Base-by-base conservation (phyloP, 2,329 filamentous ascomycete species). In the Alternaria panax region DNA sequence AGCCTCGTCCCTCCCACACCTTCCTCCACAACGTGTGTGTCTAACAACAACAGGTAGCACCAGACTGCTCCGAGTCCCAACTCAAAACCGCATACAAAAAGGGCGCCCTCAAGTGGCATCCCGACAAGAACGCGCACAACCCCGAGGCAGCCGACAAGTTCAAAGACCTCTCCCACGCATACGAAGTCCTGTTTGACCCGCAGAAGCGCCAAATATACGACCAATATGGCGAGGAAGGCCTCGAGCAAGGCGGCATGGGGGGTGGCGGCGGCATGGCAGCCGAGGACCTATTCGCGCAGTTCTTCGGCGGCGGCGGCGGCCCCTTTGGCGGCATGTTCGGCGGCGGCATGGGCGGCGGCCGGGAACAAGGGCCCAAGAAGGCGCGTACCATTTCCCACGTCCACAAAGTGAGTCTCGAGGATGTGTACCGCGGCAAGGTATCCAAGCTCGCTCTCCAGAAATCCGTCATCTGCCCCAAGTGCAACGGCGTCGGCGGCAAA, bases 371-470 rank as follows among this genome's bases (percentile, higher is more conserved):
- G 18, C 94, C 94, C 30, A 89, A 89, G 83, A 89, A 99, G 86
- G 94, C 95, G 48, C 90, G 95, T 70, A 97, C 94, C 59, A 99
- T 99, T 72, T 92, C 96, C 81, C 95, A 99, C 83, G 93, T 95
- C 51, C 95, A 98, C 89, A 97, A 97, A 82, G 95, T 99, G 62
- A 93, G 92, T 12, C 88, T 99, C 52, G 95, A 99, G 82, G 95
- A 99, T 72, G 93, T 99, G 78, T 99, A 99, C 87, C 90, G 92
- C 65, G 95, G 95, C 77, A 99, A 99, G 86, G 88, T 97, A 64
- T 98, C 94, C 57, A 99, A 99, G 84, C 87, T 99, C 53, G 96
- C 95, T 28, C 86, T 99, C 43, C 95, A 99, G 82, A 96, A 97
- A 78, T 98, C 94, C 12, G 90, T 99, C 79, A 95, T 99, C 81